Evolutionary conservation across 495 filamentous ascomycete genomes (phyloP).

Genomic region (Aspergillus hancockii): DNA sequence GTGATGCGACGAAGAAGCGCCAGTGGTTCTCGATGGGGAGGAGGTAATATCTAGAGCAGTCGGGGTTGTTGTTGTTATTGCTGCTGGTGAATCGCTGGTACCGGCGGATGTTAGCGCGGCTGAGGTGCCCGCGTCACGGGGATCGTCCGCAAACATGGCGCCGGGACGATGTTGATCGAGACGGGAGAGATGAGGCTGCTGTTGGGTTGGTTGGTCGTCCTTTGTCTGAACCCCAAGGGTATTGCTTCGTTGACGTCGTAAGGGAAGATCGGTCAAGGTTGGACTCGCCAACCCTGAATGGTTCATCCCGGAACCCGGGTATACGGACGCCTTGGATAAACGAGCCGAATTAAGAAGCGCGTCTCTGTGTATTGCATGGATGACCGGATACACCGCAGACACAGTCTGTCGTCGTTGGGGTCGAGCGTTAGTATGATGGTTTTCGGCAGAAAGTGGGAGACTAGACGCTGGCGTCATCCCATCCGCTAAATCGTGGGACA

Average conservation of each 20-base stretch:
- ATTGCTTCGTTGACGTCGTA: constrained; percentile 6
- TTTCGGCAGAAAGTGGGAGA: constrained; percentile 14
- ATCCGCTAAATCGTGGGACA: constrained; percentile 22
- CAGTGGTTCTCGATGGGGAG: constrained; percentile 9
- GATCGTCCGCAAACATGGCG: constrained; percentile 20
- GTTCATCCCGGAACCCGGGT: background rate
- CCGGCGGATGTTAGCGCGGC: constrained; percentile 28
- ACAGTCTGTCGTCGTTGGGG: constrained; percentile 25
- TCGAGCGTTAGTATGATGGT: constrained; percentile 12
- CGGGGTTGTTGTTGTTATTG: constrained; percentile 10
- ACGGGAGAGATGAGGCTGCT: background rate
- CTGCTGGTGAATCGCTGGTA: constrained; percentile 14
- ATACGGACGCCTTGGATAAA: background rate
- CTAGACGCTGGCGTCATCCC: constrained; percentile 14
- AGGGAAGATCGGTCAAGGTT: background rate
- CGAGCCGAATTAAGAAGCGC: constrained; percentile 2
- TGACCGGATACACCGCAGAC: constrained; percentile 20
- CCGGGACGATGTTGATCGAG: constrained; percentile 10
- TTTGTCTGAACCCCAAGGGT: background rate
- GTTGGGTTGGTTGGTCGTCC: background rate
- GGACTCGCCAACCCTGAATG: background rate
- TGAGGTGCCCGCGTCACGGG: constrained; percentile 30
- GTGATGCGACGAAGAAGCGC: constrained; percentile 6
- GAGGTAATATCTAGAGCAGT: background rate
- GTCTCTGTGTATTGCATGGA: constrained; percentile 18